Percentiles rank a stretch among this genome's conserved stretches.
These are phyloP conservation scores for Epichloe festucae DNA, from an alignment of 2,329 filamentous ascomycete genomes.

Conservation along the genomic window DNA sequence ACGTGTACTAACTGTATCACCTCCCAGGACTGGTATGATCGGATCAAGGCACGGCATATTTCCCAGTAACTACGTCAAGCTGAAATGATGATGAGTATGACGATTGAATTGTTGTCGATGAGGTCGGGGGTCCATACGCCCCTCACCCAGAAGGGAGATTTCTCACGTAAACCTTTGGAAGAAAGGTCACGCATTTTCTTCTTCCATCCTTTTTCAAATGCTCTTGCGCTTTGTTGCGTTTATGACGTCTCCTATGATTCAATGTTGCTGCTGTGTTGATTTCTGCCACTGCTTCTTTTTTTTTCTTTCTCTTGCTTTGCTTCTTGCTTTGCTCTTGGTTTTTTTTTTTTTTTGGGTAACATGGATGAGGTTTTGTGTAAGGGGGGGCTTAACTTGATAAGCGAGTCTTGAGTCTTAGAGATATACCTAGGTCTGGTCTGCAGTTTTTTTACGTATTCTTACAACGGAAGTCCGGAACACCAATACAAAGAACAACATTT, in stretches of 20 bases:
- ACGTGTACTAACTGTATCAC: too few species aligned
- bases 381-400: background rate
- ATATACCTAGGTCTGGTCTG: slow-evolving; percentile 2
- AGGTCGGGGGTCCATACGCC: too few species aligned
- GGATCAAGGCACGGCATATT: too few species aligned
- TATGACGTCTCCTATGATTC: background rate
- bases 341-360: background rate
- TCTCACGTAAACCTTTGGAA: too few species aligned
- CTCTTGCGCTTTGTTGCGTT: too few species aligned
- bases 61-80: too few species aligned
- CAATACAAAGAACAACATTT: background rate
- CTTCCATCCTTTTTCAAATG: too few species aligned
- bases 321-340: background rate
- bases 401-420: slow-evolving; percentile 3
- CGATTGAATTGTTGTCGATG: too few species aligned
- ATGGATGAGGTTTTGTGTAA: background rate
- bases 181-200: too few species aligned
- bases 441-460: background rate
- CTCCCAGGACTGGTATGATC: too few species aligned
- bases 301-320: background rate
- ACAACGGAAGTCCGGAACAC: background rate
- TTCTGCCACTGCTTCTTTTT: background rate
- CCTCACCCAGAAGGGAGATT: too few species aligned
- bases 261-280: background rate
- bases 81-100: too few species aligned